Evolutionary conservation across 805 yeast genomes (phyloP), one percentile per base, ranked within the genome.

Genomic region (Candida piceae): DNA sequence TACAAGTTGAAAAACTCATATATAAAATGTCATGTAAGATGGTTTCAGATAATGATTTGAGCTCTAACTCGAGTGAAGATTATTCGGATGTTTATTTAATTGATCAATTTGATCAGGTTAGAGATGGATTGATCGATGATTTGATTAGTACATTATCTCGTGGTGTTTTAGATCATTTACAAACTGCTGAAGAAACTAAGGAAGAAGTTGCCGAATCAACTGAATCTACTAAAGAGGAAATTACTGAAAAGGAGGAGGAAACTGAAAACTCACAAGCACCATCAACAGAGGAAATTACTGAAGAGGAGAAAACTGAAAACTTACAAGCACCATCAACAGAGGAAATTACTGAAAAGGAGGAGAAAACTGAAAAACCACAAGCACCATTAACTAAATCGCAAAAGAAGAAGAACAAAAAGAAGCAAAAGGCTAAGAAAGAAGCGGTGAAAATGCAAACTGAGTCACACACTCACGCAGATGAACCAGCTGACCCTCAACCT

Each of bases 61-160:
- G n/a, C n/a, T n/a, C n/a, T n/a, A n/a, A n/a, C n/a, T n/a, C n/a
- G n/a, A n/a, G 38, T 3, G 50, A 46, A n/a, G 60, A 56, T 32
- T 57, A 47, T 34, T 46, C 59, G 1, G 58, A 57, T 39, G 49
- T 55, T n/a, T 59, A 50, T 27, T 38, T 49, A 26, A 39, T 44
- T 18, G 32, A 34, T 2, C 36, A 41, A 16, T 57, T 57, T 31
- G 35, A 36, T 1, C 34, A 25, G 1, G 41, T 42, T 6, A 50
- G 48, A 26, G 8, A 11, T 2, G 37, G 20, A 3, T 32, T 50
- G 13, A 30, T 55, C 10, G 40, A 48, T n/a, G 35, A 32, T 13
- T 29, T 55, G 13, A 29, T 47, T 6, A 20, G 9, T 7, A 20
- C 6, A 7, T 20, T 20, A n/a, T n/a, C n/a, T n/a, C n/a, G n/a